Conservation (phyloP, 1,284 basidiomycete genomes). For the Pseudozyma hubeiensis region DNA sequence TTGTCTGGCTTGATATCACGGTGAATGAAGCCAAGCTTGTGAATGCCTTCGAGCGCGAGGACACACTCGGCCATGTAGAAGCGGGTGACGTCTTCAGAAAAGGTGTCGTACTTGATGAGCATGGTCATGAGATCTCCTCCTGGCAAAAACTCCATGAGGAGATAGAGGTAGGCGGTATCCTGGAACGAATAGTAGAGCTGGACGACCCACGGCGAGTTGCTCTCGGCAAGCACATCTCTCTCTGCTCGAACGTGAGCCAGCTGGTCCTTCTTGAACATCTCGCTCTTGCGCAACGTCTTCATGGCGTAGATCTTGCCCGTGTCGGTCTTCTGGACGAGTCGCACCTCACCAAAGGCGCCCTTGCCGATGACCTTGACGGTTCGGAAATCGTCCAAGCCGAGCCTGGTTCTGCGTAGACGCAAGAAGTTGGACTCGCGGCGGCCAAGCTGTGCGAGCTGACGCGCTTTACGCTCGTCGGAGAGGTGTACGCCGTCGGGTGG, state of each 20-base stretch:
- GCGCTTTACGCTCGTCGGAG: slow-evolving; percentile 84
- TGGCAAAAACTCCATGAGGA: slow-evolving; percentile 99
- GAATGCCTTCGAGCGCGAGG: slow-evolving; percentile 95
- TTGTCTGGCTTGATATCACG: slow-evolving; percentile 96
- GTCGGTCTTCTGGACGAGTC: slow-evolving; percentile 94
- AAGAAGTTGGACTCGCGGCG: slow-evolving; percentile 84
- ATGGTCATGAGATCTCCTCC: slow-evolving; percentile 98
- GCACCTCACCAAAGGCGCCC: slow-evolving; percentile 97
- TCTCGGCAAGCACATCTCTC: slow-evolving; percentile 95
- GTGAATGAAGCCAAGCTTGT: slow-evolving; percentile 98
- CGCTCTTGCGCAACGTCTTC: slow-evolving; percentile 97
- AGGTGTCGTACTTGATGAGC: slow-evolving; percentile 99
- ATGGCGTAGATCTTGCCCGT: slow-evolving; percentile 99
- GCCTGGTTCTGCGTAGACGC: slow-evolving; percentile 88
- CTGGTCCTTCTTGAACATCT: slow-evolving; percentile 99
- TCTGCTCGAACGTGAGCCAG: slow-evolving; percentile 98
- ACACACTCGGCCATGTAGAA: slow-evolving; percentile 99
- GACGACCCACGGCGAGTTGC: slow-evolving; percentile 97
- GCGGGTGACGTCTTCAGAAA: slow-evolving; percentile 96
- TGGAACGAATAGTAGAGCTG: slow-evolving; percentile 99
- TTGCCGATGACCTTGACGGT: slow-evolving; percentile 99
- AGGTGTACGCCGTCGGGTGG: slow-evolving; percentile 57
- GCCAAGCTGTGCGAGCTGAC: slow-evolving; percentile 89
- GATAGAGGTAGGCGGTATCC: slow-evolving; percentile 92
- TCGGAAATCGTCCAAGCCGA: slow-evolving; percentile 91